Conservation (phyloP, 768 basidiomycete species). For the Tylopilus balloui region DNA sequence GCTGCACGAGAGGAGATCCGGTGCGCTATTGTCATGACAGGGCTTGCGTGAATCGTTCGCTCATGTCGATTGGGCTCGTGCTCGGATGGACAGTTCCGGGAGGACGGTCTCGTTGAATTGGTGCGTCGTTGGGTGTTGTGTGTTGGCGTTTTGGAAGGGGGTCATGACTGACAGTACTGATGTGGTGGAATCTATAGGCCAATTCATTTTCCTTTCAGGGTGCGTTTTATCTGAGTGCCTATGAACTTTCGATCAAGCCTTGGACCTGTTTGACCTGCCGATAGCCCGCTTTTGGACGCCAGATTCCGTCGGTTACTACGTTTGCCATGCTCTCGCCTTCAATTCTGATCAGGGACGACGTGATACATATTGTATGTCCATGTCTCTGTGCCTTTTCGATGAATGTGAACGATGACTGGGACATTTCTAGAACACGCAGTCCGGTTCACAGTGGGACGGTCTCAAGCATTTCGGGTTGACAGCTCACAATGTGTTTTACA, state of each 20-base stretch:
- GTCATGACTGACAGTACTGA: slow-evolving; percentile 8
- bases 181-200: slow-evolving; percentile 40
- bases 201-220: slow-evolving; percentile 62
- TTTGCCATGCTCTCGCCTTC: slow-evolving; percentile 19
- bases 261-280: neutral
- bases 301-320: slow-evolving; percentile 48
- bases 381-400: neutral
- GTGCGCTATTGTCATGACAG: slow-evolving; percentile 32
- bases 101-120: slow-evolving; percentile 58
- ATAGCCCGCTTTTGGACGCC: slow-evolving; percentile 56
- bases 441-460: slow-evolving; percentile 69
- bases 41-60: neutral
- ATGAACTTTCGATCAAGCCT: too few species aligned
- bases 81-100: slow-evolving; percentile 39
- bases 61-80: neutral
- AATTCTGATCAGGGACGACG: slow-evolving; percentile 38
- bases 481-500: slow-evolving; percentile 55
- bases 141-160: neutral
- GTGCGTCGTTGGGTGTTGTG: slow-evolving; percentile 32
- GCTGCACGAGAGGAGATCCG: slow-evolving; percentile 56
- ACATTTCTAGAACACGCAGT: slow-evolving; percentile 56
- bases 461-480: slow-evolving; percentile 53
- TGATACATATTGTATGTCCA: slow-evolving; percentile 48
- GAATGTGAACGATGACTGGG: neutral
- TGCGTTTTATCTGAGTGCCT: slow-evolving; percentile 21